phyloP scores from a whole-genome alignment of 768 basidiomycete species.

The Suillus decipiens region DNA sequence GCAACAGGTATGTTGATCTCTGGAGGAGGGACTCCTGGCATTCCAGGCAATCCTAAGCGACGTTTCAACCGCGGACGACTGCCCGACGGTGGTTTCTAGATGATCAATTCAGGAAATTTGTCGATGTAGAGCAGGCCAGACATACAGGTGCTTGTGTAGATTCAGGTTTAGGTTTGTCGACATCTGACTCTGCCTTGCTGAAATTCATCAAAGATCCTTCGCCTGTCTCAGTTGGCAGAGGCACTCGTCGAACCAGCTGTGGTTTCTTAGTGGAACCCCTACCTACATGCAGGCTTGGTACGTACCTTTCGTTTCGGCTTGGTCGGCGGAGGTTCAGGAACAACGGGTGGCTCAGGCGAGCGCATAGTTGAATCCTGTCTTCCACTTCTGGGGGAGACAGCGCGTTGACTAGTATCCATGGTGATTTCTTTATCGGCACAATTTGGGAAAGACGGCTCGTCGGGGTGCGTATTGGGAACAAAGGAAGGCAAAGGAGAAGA shows the following conservation, averaged over 20 bases:
- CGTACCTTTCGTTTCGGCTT: conserved; percentile 35
- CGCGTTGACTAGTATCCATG: conserved; percentile 11
- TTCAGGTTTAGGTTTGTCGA: conserved; percentile 14
- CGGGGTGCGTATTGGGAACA: conserved; percentile 53
- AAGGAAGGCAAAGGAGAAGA: conserved; percentile 47
- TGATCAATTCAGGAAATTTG: neutral
- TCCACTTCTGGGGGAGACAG: conserved; percentile 18
- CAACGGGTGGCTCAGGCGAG: conserved; percentile 20
- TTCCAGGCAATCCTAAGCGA: conserved; percentile 39
- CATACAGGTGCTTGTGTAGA: conserved; percentile 29
- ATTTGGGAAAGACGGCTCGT: conserved; percentile 47
- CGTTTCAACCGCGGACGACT: conserved; percentile 54
- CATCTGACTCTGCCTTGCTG: conserved; percentile 1
- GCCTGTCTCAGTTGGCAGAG: neutral
- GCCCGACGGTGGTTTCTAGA: conserved; percentile 42
- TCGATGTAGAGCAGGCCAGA: neutral
- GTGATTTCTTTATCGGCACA: conserved; percentile 5
- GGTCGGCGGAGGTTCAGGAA: conserved; percentile 24
- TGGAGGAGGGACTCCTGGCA: conserved; percentile 20
- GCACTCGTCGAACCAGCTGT: conserved; percentile 5
- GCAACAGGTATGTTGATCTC: conserved; percentile 20
- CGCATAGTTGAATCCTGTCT: conserved; percentile 13
- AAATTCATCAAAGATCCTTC: neutral
- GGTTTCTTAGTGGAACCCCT: neutral
- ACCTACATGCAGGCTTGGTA: neutral